Percentiles rank a stretch among this genome's conserved stretches.
Conservation (phyloP, 768 basidiomycete genomes). For the Agaricus sinodeliciosus region DNA sequence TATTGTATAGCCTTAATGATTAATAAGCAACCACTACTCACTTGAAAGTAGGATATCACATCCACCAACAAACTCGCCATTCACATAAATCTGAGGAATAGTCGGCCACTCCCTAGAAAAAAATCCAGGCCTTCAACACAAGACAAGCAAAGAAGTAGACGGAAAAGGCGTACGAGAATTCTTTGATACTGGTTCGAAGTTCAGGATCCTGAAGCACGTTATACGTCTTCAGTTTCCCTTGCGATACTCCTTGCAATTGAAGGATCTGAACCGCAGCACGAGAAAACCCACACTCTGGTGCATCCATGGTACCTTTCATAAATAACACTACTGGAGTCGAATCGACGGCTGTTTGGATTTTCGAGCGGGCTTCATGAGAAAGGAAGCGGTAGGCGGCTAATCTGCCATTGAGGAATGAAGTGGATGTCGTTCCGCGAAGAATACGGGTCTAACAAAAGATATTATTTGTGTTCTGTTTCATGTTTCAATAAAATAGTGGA, state of each 20-base stretch:
- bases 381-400: slow-evolving; percentile 41
- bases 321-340: slow-evolving; percentile 85
- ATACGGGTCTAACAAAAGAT: slow-evolving; percentile 14
- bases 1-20: neutral
- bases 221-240: slow-evolving; percentile 81
- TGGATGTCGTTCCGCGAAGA: slow-evolving; percentile 23
- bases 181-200: slow-evolving; percentile 83
- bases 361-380: slow-evolving; percentile 51
- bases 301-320: slow-evolving; percentile 92
- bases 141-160: neutral
- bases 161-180: slow-evolving; percentile 76
- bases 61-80: slow-evolving; percentile 94
- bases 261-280: slow-evolving; percentile 89
- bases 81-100: slow-evolving; percentile 90
- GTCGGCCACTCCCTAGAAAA: slow-evolving; percentile 89
- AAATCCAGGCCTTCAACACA: neutral
- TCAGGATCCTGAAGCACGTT: slow-evolving; percentile 86
- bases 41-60: slow-evolving; percentile 92
- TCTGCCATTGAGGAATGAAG: slow-evolving; percentile 19
- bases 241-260: slow-evolving; percentile 73
- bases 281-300: slow-evolving; percentile 93
- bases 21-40: slow-evolving; percentile 35
- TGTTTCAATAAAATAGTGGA: neutral
- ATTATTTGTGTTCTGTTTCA: neutral
- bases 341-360: slow-evolving; percentile 69